Percentiles rank a stretch among this genome's conserved stretches.
phyloP scores from a whole-genome alignment of 331 rosid genomes.

The Malus hybrid region DNA sequence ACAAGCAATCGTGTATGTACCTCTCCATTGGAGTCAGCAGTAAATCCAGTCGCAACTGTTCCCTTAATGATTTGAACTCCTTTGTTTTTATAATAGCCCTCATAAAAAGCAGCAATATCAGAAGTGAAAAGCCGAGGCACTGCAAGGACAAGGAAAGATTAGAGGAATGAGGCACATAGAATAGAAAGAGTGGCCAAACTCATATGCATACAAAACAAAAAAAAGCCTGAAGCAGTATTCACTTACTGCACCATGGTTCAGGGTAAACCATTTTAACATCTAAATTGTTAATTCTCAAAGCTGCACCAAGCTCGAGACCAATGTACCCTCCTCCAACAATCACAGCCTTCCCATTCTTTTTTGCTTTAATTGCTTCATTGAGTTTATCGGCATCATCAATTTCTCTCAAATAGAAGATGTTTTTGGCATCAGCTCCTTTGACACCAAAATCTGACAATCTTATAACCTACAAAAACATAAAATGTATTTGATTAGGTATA shows the following conservation, averaged over 20 bases:
- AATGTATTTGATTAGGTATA: background rate
- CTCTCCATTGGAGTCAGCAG: constrained; percentile 59
- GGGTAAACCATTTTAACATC: constrained; percentile 95
- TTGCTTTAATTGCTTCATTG: constrained; percentile 61
- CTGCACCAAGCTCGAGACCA: constrained; percentile 96
- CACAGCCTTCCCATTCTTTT: constrained; percentile 83
- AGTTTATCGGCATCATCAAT: constrained; percentile 85
- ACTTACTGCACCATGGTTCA: constrained; percentile 99
- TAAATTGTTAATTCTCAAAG: constrained; percentile 60
- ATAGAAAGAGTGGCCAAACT: background rate
- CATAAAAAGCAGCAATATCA: constrained; percentile 79
- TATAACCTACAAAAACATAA: constrained; percentile 51
- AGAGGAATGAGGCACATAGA: background rate
- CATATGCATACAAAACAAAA: background rate
- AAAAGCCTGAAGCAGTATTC: constrained; percentile 8
- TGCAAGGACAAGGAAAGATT: constrained; percentile 24
- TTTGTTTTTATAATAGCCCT: constrained; percentile 69
- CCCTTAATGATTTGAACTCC: constrained; percentile 79
- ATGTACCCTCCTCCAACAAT: constrained; percentile 99
- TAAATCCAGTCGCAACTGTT: constrained; percentile 81
- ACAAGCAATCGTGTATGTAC: constrained; percentile 25
- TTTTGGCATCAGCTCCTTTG: constrained; percentile 94
- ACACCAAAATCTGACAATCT: constrained; percentile 84
- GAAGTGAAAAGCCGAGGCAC: constrained; percentile 95
- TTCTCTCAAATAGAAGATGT: constrained; percentile 91